Conservation (phyloP, 331 rosid species). For the Acacia concinna region DNA sequence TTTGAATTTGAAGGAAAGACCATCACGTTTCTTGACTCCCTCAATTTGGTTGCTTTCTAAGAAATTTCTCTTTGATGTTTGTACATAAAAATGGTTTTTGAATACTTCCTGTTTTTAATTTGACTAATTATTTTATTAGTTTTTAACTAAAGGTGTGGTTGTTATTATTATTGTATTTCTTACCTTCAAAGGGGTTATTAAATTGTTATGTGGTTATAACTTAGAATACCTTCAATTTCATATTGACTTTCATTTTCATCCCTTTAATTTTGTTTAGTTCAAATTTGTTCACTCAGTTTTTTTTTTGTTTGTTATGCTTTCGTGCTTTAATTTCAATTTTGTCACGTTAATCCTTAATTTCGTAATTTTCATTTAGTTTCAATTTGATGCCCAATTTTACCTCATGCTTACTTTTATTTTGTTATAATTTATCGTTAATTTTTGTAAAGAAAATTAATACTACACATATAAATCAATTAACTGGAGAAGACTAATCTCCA, state of each 20-base stretch:
- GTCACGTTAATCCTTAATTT: not conserved
- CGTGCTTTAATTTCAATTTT: too few species aligned
- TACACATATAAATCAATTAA: too few species aligned
- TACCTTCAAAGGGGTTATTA: too few species aligned
- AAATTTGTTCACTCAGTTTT: too few species aligned
- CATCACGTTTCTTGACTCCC: constrained; percentile 38
- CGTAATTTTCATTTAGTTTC: not conserved
- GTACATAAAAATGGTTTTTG: not conserved
- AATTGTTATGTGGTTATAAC: not conserved
- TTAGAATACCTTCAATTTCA: not conserved
- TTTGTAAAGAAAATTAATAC: not conserved
- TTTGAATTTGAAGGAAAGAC: not conserved
- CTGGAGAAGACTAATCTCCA: not conserved
- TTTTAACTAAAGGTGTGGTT: too few species aligned
- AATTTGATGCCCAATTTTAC: not conserved
- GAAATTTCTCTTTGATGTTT: constrained; percentile 13
- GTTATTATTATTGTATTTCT: too few species aligned
- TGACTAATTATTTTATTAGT: not conserved
- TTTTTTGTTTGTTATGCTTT: not conserved
- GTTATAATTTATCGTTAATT: too few species aligned
- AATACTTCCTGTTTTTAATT: not conserved
- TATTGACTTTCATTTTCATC: too few species aligned
- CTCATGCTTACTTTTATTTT: not conserved
- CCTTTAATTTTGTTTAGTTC: too few species aligned
- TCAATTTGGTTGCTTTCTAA: constrained; percentile 13